Percentiles rank a stretch among this genome's conserved stretches.
Conservation (phyloP, 2,329 filamentous ascomycete species). For the Neonectria faginata region DNA sequence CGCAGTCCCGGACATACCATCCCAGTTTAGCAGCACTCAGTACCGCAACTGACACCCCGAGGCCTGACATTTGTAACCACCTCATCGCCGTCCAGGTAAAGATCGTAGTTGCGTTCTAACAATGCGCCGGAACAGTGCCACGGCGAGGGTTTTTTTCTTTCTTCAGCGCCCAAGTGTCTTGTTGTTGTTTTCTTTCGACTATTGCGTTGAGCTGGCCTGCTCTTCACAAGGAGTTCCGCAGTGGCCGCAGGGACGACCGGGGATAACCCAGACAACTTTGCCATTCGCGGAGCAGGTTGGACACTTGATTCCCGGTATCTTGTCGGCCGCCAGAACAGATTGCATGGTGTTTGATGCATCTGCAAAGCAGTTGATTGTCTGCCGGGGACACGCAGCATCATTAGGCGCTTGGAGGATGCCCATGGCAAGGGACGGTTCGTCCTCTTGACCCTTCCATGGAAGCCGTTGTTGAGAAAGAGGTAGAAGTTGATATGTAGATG, state of each 20-base stretch:
- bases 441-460: conserved; percentile 7
- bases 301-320: conserved; percentile 64
- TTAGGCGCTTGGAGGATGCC: conserved; percentile 6
- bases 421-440: not conserved
- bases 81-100: conserved; percentile 2
- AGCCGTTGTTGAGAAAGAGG: conserved; percentile 1
- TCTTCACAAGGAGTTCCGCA: conserved; percentile 59
- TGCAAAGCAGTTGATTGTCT: not conserved
- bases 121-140: not conserved
- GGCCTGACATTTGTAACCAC: conserved; percentile 1
- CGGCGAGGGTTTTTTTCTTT: not conserved
- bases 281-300: conserved; percentile 62
- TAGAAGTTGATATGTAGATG: conserved; percentile 20
- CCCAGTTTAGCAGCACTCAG: conserved; percentile 2
- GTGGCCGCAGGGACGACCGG: conserved; percentile 62
- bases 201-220: not conserved
- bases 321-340: conserved; percentile 22
- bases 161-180: conserved; percentile 4
- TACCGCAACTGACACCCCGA: not conserved
- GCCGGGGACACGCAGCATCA: not conserved
- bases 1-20: not conserved
- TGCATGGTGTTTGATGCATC: conserved; percentile 1
- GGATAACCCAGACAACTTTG: conserved; percentile 67
- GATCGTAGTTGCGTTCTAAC: not conserved
- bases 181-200: not conserved